phyloP scores from a whole-genome alignment of 306 rosid genomes.

The Fragaria vesca region DNA sequence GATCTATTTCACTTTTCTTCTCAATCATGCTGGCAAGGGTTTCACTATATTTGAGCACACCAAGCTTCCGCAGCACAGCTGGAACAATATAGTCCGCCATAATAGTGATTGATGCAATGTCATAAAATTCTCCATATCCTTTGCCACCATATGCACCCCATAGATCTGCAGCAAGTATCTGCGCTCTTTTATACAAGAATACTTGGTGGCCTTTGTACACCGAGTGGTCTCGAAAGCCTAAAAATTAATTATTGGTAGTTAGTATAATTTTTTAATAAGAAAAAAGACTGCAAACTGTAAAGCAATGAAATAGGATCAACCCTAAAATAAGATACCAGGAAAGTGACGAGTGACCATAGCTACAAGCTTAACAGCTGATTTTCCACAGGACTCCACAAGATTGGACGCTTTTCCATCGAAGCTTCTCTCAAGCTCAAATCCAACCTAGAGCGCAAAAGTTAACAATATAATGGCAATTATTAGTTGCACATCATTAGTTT shows the following conservation, averaged over 20 bases:
- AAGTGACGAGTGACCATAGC: conserved; percentile 81
- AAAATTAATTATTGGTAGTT: conserved; percentile 24
- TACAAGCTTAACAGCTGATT: conserved; percentile 89
- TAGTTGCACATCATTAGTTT: conserved; percentile 17
- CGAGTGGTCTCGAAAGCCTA: conserved; percentile 93
- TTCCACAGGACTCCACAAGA: conserved; percentile 73
- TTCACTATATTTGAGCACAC: conserved; percentile 75
- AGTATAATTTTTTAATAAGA: conserved; percentile 22
- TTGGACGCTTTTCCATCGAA: conserved; percentile 81
- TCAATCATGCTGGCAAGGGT: conserved; percentile 65
- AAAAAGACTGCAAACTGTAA: conserved; percentile 10
- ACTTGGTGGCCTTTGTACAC: conserved; percentile 90
- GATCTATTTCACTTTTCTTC: conserved; percentile 60
- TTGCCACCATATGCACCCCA: conserved; percentile 84
- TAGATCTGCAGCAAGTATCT: conserved; percentile 91
- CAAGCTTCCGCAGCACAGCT: conserved; percentile 83
- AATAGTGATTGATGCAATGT: conserved; percentile 75
- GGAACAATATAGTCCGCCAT: conserved; percentile 98
- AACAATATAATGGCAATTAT: not conserved
- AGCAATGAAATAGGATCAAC: not conserved
- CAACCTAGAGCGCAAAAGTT: conserved; percentile 33
- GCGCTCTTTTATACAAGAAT: conserved; percentile 94
- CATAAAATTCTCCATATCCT: conserved; percentile 83
- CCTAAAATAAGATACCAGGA: conserved; percentile 62
- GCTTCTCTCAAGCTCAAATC: conserved; percentile 74